Base-by-base conservation (phyloP, 371 early-diverging fungal species). In the Mucor mucedo region DNA sequence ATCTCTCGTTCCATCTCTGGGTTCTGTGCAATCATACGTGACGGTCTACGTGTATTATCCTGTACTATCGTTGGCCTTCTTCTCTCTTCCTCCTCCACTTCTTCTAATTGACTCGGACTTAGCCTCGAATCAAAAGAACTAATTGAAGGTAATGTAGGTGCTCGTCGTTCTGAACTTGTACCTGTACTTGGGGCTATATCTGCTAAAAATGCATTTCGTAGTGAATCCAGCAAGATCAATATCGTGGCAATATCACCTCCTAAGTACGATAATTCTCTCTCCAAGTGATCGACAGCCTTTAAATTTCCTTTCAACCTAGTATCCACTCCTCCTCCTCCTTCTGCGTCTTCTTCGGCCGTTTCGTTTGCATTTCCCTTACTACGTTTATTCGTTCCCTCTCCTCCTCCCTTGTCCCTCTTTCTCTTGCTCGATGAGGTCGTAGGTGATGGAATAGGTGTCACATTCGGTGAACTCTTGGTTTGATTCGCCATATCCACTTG, bases 1-100 rank as follows among this genome's bases (percentile, higher is more conserved):
- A 73, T 70, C 52, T 78, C 73, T 10, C 65, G 68, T 35, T 75
- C 63, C 27, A 68, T 66, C 6, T 69, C 77, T 1, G 57, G 35
- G 35, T 65, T 66, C 21, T 55, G 61, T 11, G 55, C 63, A 16
- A 61, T 30, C 28, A 42, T 44, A 38, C 30, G 49, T 44, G 53
- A 53, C 7, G 50, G 28, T 39, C 47, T 29, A 32, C 33, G 30
- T 28, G 48, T 47, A 32, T 21, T 21, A 21, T 21, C 21, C 21
- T 21, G 21, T 21, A 21, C 21, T 21, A 21, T 21, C 21, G 21
- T 21, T 21, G 21, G 21, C 21, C 21, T 21, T 21, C 21, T 21
- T 0, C 21, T 21, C 21, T 1, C 21, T 21, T 21, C 21, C 21
- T 21, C 21, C 21, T 21, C 21, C 50, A 27, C 21, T 8, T 47